Evolutionary conservation across 2,329 filamentous ascomycete genomes (phyloP), one percentile per base, ranked within the genome.

Genomic region (Botrytis fabae): DNA sequence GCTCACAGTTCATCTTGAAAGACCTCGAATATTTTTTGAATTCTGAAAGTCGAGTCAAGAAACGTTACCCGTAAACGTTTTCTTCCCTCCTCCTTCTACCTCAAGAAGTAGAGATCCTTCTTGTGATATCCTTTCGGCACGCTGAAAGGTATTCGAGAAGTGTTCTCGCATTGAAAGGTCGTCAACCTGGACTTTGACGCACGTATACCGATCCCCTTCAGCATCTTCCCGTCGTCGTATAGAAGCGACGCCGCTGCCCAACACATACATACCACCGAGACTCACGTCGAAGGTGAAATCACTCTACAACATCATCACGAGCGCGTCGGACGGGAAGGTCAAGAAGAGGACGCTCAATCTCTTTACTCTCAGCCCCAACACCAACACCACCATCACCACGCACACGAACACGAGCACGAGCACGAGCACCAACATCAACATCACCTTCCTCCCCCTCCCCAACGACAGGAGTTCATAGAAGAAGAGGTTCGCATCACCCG

Each of bases 131-230:
- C 88, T 90, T 90, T 90, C 88, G 88, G 84, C 83, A 84, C 76
- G 76, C 87, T 84, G 85, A 86, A 86, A 86, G 85, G 86, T 83
- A 84, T 90, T 90, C 89, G 89, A 93, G 91, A 91, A 90, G 87
- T 88, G 89, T 86, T 74, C 85, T 85, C 83, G 85, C 90, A 86
- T 86, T 85, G 84, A 83, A 86, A 90, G 92, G 91, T 92, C 92
- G 93, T 87, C 93, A 98, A 94, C 89, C 95, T 98, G 95, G 95
- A 98, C 93, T 98, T 97, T 96, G 95, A 97, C 93, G 94, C 95
- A 87, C 93, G 94, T 86, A 93, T 98, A 86, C 94, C 95, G 89
- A 96, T 98, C 87, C 95, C 95, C 87, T 97, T 98, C 91, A 98
- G 94, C 93, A 93, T 98, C 92, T 98, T 98, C 91, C 95, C 95